A percentile compares a stretch with the other conserved stretches of the same genome.
These are phyloP conservation scores for Salmacisia buchloeana DNA, from an alignment of 1,284 basidiomycete genomes.

Conservation along the genomic window DNA sequence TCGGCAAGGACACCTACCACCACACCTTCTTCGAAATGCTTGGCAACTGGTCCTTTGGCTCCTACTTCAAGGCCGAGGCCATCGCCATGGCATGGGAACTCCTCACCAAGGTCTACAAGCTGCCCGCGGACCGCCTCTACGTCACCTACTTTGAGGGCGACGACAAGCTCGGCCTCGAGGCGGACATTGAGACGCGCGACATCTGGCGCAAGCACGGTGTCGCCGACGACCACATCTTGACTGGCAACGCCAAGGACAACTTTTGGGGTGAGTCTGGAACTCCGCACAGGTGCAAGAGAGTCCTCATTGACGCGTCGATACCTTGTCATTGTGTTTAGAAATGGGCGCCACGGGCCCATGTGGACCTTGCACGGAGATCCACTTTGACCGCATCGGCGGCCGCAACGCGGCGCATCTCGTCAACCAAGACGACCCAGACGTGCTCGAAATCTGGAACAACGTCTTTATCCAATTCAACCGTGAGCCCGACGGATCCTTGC, in stretches of 20 bases:
- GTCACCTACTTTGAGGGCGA: conserved; percentile 98
- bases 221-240: conserved; percentile 79
- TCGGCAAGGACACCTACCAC: conserved; percentile 91
- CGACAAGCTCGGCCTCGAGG: conserved; percentile 72
- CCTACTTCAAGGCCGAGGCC: conserved; percentile 99
- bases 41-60: conserved; percentile 98
- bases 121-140: conserved; percentile 86
- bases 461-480: conserved; percentile 99
- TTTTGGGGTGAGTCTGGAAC: conserved; percentile 74
- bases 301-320: neutral
- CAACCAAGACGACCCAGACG: conserved; percentile 89
- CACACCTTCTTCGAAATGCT: conserved; percentile 99
- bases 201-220: conserved; percentile 84
- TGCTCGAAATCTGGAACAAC: conserved; percentile 99
- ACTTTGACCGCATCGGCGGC: conserved; percentile 90
- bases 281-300: neutral
- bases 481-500: conserved; percentile 77
- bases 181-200: conserved; percentile 76
- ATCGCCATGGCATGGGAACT: conserved; percentile 90
- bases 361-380: conserved; percentile 95
- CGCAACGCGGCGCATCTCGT: conserved; percentile 86
- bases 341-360: conserved; percentile 98
- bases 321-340: conserved; percentile 57
- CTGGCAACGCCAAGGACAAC: conserved; percentile 93
- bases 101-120: conserved; percentile 77